These are phyloP conservation scores for Arthrobotrys pseudoclavata DNA, from an alignment of 2,329 filamentous ascomycete genomes.

Conservation along the genomic window DNA sequence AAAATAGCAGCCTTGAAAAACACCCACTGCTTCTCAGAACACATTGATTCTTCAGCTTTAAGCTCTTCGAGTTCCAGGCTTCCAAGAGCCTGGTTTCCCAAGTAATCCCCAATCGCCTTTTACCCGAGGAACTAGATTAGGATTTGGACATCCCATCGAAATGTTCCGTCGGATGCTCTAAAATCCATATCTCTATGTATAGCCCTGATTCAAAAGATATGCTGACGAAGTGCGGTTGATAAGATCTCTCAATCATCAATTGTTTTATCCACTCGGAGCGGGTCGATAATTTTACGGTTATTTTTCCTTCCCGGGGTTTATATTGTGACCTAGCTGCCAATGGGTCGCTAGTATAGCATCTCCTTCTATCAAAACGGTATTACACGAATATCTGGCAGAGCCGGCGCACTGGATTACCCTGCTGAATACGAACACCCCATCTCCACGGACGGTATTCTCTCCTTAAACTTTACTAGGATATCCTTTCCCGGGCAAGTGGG, in stretches of 20 bases:
- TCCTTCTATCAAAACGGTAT: no score
- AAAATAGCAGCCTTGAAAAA: no score
- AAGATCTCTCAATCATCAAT: not conserved
- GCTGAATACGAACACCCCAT: no score
- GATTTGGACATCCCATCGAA: not conserved
- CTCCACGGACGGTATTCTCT: no score
- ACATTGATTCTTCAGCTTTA: not conserved
- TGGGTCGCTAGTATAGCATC: no score
- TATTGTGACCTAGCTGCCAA: no score
- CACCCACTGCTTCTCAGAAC: not conserved
- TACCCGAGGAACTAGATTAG: not conserved
- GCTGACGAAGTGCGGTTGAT: not conserved
- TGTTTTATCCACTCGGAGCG: not conserved
- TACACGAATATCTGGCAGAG: not conserved
- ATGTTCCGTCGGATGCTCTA: not conserved
- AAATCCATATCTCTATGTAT: not conserved
- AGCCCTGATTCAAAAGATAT: not conserved
- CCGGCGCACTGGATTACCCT: not conserved
- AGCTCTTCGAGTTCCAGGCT: no score
- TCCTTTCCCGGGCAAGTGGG: not conserved
- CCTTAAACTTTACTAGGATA: not conserved
- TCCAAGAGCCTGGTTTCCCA: no score
- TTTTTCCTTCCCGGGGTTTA: no score
- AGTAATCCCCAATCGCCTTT: not conserved
- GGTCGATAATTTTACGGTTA: not conserved